Evolutionary conservation across 1,284 basidiomycete genomes (phyloP).

Genomic region (Puccinia brachypodii): DNA sequence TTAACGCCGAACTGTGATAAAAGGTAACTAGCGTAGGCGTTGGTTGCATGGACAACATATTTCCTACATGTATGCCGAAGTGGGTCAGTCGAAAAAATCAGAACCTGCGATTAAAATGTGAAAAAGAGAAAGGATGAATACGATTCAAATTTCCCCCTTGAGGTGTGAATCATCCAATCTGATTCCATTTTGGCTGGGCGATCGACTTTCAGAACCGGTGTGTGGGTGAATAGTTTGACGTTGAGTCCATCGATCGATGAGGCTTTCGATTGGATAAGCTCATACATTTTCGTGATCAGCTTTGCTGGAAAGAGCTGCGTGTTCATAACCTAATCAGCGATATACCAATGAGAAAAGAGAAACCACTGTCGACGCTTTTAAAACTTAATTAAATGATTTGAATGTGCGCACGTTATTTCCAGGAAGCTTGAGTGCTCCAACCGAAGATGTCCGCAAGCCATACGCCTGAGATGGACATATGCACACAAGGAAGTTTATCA

Average conservation of each 20-base stretch:
- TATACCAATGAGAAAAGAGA: slow-evolving; percentile 57
- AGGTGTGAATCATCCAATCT: slow-evolving; percentile 64
- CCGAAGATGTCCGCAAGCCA: neutral
- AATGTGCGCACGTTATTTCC: neutral
- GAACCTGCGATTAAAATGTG: too few species aligned
- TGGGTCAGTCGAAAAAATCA: neutral
- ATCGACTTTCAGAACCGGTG: slow-evolving; percentile 65
- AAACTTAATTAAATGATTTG: slow-evolving; percentile 61
- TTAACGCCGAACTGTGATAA: slow-evolving; percentile 66
- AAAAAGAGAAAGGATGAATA: slow-evolving; percentile 23
- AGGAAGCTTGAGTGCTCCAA: neutral
- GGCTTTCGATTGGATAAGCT: slow-evolving; percentile 49
- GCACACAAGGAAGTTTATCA: too few species aligned
- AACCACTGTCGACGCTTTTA: slow-evolving; percentile 54
- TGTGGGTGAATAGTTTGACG: slow-evolving; percentile 66
- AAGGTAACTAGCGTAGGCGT: slow-evolving; percentile 72
- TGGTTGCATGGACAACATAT: slow-evolving; percentile 75
- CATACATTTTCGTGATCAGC: slow-evolving; percentile 67
- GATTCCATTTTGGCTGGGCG: slow-evolving; percentile 52
- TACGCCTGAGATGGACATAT: slow-evolving; percentile 59
- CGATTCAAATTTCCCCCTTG: slow-evolving; percentile 61
- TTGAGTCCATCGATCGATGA: slow-evolving; percentile 38
- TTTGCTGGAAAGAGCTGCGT: slow-evolving; percentile 75
- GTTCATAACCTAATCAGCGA: neutral
- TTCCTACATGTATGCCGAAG: slow-evolving; percentile 60